A percentile compares a stretch with the other conserved stretches of the same genome.
These are phyloP conservation scores for Dactylellina haptotyla DNA, from an alignment of 2,329 filamentous ascomycete species.

Conservation along the genomic window DNA sequence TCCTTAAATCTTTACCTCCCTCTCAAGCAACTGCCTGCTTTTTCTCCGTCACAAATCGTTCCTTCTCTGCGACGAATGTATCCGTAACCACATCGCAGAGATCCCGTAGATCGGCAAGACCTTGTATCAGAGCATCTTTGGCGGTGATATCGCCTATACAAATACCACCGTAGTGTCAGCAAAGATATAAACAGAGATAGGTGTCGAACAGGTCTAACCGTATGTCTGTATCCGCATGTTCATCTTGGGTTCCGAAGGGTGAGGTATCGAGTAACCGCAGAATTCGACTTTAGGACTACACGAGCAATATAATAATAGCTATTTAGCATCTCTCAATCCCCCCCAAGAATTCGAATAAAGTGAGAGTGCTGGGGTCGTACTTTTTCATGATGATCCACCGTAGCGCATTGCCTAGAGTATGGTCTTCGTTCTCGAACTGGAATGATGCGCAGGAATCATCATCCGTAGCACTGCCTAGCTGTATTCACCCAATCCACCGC, in stretches of 20 bases:
- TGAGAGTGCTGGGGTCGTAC: no score
- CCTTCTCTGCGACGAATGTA: slow-evolving; percentile 78
- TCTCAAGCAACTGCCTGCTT: not conserved
- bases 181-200: no score
- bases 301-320: not conserved
- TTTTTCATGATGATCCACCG: slow-evolving; percentile 99
- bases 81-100: slow-evolving; percentile 94
- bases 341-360: no score
- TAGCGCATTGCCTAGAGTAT: slow-evolving; percentile 93
- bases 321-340: slow-evolving; percentile 17
- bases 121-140: slow-evolving; percentile 87
- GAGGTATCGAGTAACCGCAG: slow-evolving; percentile 96
- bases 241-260: slow-evolving; percentile 96
- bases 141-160: slow-evolving; percentile 76
- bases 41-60: slow-evolving; percentile 67
- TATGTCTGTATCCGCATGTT: slow-evolving; percentile 97
- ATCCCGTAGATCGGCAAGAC: slow-evolving; percentile 85
- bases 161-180: no score
- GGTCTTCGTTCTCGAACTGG: slow-evolving; percentile 91
- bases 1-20: not conserved
- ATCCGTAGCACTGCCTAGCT: slow-evolving; percentile 78
- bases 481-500: slow-evolving; percentile 5
- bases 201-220: slow-evolving; percentile 75
- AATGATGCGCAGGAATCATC: slow-evolving; percentile 90
- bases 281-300: slow-evolving; percentile 94